phyloP scores from a whole-genome alignment of 2,329 filamentous ascomycete genomes.

The Fusarium pseudograminearum region DNA sequence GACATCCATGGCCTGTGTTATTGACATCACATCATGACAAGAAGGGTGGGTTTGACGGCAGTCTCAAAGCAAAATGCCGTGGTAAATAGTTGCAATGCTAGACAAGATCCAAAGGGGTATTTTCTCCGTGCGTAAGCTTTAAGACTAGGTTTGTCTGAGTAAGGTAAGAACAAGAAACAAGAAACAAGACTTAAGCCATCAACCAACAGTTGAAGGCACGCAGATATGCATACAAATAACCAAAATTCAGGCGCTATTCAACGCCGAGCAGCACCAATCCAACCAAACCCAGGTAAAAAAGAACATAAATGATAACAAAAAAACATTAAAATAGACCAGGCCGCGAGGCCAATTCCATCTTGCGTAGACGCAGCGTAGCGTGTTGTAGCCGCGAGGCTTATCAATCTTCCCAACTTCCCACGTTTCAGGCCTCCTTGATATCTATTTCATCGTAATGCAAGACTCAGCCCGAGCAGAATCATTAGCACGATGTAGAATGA shows the following conservation, averaged over 20 bases:
- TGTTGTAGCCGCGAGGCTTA: conserved; percentile 47
- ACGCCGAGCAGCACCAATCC: conserved; percentile 41
- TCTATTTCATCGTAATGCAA: conserved; percentile 31
- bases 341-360: conserved; percentile 49
- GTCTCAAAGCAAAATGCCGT: conserved; percentile 30
- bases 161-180: conserved; percentile 2
- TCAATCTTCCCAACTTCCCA: conserved; percentile 47
- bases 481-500: conserved; percentile 24
- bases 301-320: conserved; percentile 15
- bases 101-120: conserved; percentile 39
- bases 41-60: background rate
- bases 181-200: conserved; percentile 1
- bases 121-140: conserved; percentile 40
- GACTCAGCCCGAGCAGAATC: conserved; percentile 24
- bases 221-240: conserved; percentile 12
- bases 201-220: conserved; percentile 8
- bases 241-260: conserved; percentile 31
- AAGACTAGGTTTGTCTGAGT: conserved; percentile 35
- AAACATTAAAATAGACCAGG: conserved; percentile 46
- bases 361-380: conserved; percentile 40
- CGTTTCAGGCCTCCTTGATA: conserved; percentile 38
- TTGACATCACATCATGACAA: conserved; percentile 24
- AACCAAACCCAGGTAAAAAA: conserved; percentile 15
- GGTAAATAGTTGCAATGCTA: conserved; percentile 32
- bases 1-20: conserved; percentile 14